Conservation (phyloP, 2,329 filamentous ascomycete genomes). For the Penicillium olsonii region DNA sequence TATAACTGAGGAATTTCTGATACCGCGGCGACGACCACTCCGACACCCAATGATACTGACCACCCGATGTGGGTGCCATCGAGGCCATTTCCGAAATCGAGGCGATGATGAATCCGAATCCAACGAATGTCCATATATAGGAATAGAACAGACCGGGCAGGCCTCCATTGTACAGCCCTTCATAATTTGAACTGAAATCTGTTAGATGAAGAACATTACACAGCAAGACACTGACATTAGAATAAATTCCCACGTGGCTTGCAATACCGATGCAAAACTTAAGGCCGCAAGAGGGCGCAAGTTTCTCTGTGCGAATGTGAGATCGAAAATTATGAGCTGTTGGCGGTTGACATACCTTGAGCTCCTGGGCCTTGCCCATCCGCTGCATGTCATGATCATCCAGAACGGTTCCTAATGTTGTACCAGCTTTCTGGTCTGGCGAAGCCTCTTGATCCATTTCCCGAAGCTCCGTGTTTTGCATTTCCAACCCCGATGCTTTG, state of each 20-base stretch:
- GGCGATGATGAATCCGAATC: constrained; percentile 63
- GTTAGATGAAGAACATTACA: neutral
- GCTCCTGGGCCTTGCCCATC: constrained; percentile 31
- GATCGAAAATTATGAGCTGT: neutral
- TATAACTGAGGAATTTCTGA: constrained; percentile 58
- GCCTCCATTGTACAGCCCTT: constrained; percentile 29
- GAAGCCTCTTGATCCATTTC: neutral
- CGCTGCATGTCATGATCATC: constrained; percentile 32
- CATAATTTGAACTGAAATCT: constrained; percentile 21
- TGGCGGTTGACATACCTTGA: constrained; percentile 15
- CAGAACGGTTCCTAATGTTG: neutral
- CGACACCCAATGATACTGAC: constrained; percentile 44
- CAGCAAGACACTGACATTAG: constrained; percentile 26
- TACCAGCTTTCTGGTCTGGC: constrained; percentile 3
- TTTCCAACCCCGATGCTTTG: constrained; percentile 1
- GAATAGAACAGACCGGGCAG: constrained; percentile 31
- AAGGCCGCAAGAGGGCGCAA: constrained; percentile 35
- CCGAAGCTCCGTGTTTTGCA: constrained; percentile 11
- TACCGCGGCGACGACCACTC: constrained; percentile 49
- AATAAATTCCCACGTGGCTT: constrained; percentile 40
- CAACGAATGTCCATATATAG: constrained; percentile 57
- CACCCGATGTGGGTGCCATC: constrained; percentile 57
- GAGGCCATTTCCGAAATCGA: constrained; percentile 65
- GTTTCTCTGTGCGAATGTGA: constrained; percentile 30
- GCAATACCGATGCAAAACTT: constrained; percentile 38